Evolutionary conservation across 306 rosid species (phyloP).

Genomic region (Trifolium repens): DNA sequence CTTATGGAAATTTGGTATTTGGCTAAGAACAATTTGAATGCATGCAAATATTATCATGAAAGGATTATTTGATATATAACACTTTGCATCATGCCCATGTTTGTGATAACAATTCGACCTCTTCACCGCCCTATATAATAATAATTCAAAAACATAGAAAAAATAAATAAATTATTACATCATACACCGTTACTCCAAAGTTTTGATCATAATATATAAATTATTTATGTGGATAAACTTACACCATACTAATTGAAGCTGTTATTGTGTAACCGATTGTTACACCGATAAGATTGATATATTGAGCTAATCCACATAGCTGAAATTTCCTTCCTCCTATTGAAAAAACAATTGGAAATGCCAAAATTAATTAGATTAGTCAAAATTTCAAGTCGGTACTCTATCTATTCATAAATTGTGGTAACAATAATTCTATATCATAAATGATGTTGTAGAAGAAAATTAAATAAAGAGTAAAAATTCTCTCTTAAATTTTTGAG

Average conservation of each 20-base stretch:
- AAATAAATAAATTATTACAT: background rate
- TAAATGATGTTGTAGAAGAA: background rate
- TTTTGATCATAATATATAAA: background rate
- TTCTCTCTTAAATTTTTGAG: no score
- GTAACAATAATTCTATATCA: background rate
- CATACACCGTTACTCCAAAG: background rate
- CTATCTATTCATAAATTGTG: no score
- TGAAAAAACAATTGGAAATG: background rate
- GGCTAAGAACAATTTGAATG: constrained; percentile 80
- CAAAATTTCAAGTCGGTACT: background rate
- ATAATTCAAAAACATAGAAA: background rate
- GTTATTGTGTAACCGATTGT: constrained; percentile 95
- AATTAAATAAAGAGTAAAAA: background rate
- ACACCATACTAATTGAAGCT: constrained; percentile 97
- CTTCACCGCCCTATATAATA: constrained; percentile 73
- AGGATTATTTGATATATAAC: constrained; percentile 65
- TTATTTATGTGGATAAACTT: constrained; percentile 40
- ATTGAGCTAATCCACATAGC: constrained; percentile 94
- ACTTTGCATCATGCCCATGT: constrained; percentile 68
- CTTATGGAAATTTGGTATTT: constrained; percentile 82
- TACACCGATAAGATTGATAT: constrained; percentile 77
- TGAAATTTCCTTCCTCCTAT: constrained; percentile 81
- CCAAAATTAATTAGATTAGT: background rate
- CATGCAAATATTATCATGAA: constrained; percentile 76
- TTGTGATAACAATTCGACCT: constrained; percentile 88